These are phyloP conservation scores for Ceratocystis eucalypticola DNA, from an alignment of 2,329 filamentous ascomycete genomes.

Conservation along the genomic window DNA sequence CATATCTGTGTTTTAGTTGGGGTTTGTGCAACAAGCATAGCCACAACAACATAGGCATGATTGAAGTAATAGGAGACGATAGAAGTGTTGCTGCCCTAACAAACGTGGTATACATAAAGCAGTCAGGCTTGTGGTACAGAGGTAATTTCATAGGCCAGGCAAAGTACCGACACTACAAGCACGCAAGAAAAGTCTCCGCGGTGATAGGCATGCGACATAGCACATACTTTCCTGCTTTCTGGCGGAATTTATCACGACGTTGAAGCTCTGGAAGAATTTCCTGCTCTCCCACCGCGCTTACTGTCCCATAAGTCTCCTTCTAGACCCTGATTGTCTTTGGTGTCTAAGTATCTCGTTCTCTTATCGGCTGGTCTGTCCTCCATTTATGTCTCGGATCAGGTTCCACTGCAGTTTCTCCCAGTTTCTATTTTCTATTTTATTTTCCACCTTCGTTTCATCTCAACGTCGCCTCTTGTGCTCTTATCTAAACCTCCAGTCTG, in stretches of 20 bases:
- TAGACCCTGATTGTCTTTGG: not conserved
- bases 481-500: not conserved
- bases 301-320: not conserved
- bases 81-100: not conserved
- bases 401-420: not conserved
- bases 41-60: not conserved
- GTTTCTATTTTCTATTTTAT: not conserved
- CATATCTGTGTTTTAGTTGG: not conserved
- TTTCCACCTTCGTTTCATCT: not conserved
- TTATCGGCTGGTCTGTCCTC: not conserved
- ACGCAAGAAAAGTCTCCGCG: no score
- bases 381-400: not conserved
- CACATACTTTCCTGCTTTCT: no score
- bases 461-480: not conserved
- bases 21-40: conserved; percentile 6
- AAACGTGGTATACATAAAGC: not conserved
- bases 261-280: no score
- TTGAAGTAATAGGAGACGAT: not conserved
- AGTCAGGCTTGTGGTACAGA: no score
- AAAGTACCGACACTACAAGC: no score
- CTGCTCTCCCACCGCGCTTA: no score
- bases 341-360: not conserved
- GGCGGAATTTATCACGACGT: no score
- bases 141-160: no score
- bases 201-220: no score